Evolutionary conservation across 371 early-diverging fungal species (phyloP).

Genomic region (Mucor irregularis): DNA sequence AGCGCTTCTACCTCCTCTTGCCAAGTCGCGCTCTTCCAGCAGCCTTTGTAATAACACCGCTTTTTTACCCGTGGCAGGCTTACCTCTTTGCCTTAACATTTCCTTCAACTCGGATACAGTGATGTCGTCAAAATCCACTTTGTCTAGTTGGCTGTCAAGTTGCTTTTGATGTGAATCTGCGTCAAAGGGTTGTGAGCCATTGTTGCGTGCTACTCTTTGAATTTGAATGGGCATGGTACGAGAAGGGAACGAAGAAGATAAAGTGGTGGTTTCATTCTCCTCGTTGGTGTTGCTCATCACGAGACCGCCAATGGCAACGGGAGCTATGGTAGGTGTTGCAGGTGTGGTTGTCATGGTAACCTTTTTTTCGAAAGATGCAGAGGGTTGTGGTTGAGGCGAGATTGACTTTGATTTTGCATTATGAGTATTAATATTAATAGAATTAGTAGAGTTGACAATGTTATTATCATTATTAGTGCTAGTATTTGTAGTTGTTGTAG

Average conservation of each 20-base stretch:
- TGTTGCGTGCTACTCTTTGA: slow-evolving; percentile 28
- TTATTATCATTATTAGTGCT: background rate
- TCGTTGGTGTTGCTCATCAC: slow-evolving; percentile 30
- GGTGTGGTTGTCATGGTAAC: too few relatives aligned
- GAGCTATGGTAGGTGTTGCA: too few relatives aligned
- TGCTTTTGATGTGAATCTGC: slow-evolving; percentile 47
- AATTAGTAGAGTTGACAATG: too few relatives aligned
- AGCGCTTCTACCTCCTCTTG: slow-evolving; percentile 9
- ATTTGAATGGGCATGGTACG: slow-evolving; percentile 44
- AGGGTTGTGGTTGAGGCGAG: too few relatives aligned
- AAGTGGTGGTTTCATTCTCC: slow-evolving; percentile 55
- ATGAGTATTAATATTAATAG: too few relatives aligned
- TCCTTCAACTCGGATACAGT: slow-evolving; percentile 79
- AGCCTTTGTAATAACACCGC: slow-evolving; percentile 62
- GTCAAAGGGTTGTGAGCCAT: slow-evolving; percentile 33
- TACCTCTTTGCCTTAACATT: slow-evolving; percentile 68
- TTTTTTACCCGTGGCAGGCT: slow-evolving; percentile 74
- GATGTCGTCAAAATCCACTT: slow-evolving; percentile 73
- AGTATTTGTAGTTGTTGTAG: slow-evolving; percentile 33
- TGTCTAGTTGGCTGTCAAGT: slow-evolving; percentile 65
- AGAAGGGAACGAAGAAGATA: slow-evolving; percentile 16
- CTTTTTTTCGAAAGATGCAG: too few relatives aligned
- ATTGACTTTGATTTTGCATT: too few relatives aligned
- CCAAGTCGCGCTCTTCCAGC: slow-evolving; percentile 49
- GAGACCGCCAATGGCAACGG: background rate